phyloP scores from a whole-genome alignment of 2,329 filamentous ascomycete genomes.

The Exophiala oligosperma region DNA sequence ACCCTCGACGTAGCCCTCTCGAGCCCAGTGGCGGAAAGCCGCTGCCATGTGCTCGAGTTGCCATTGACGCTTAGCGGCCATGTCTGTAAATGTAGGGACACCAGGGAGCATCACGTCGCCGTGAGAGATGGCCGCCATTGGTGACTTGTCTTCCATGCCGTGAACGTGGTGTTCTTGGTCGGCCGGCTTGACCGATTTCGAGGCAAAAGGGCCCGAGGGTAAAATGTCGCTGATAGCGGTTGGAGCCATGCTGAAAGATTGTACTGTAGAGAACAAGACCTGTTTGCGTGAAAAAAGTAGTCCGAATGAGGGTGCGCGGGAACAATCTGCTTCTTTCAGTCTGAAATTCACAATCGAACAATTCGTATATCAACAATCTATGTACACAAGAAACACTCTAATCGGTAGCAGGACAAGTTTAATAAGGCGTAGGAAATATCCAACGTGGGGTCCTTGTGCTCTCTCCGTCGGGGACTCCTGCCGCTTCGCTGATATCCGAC shows the following conservation, averaged over 20 bases:
- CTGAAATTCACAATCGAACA: too few species aligned
- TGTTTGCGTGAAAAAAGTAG: too few species aligned
- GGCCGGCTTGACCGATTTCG: slow-evolving; percentile 16
- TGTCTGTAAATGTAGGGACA: slow-evolving; percentile 57
- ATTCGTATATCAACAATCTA: too few species aligned
- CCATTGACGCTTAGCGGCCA: slow-evolving; percentile 61
- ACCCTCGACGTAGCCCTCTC: slow-evolving; percentile 67
- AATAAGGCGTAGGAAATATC: background rate
- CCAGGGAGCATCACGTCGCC: slow-evolving; percentile 27
- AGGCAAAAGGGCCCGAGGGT: slow-evolving; percentile 13
- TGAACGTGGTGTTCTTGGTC: slow-evolving; percentile 28
- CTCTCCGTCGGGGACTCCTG: background rate
- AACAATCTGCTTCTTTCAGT: too few species aligned
- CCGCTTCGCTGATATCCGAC: background rate
- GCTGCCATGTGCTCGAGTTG: slow-evolving; percentile 66
- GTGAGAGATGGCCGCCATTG: slow-evolving; percentile 31
- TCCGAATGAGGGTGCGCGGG: too few species aligned
- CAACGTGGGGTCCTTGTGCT: background rate
- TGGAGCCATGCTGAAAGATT: slow-evolving; percentile 22
- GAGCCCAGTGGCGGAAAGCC: slow-evolving; percentile 67
- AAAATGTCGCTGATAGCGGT: slow-evolving; percentile 23
- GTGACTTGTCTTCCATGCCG: slow-evolving; percentile 28
- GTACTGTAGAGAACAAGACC: background rate
- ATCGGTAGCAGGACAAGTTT: background rate
- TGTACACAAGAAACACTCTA: too few species aligned